Conservation (phyloP, 768 basidiomycete species). For the Pisolithus orientalis region DNA sequence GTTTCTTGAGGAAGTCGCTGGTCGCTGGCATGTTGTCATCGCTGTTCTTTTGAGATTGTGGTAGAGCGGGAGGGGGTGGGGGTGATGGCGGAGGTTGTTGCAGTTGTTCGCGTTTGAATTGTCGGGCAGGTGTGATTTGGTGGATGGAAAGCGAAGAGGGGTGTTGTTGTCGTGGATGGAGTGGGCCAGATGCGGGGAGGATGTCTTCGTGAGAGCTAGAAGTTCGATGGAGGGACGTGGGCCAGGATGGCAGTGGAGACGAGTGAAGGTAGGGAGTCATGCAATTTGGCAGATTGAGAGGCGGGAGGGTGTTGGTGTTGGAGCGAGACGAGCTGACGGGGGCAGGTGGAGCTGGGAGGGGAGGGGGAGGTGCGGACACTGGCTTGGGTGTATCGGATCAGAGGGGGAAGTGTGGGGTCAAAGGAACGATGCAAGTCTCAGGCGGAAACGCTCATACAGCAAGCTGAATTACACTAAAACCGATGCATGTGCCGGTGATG, state of each 20-base stretch:
- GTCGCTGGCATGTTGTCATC: constrained; percentile 85
- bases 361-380: constrained; percentile 32
- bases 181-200: constrained; percentile 16
- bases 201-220: constrained; percentile 39
- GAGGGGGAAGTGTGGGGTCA: too few species aligned
- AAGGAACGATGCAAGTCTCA: too few species aligned
- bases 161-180: constrained; percentile 11
- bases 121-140: constrained; percentile 15
- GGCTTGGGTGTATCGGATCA: too few species aligned
- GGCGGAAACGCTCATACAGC: too few species aligned
- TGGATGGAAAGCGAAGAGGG: constrained; percentile 19
- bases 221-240: constrained; percentile 27
- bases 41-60: constrained; percentile 25
- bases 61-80: constrained; percentile 13
- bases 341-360: constrained; percentile 37
- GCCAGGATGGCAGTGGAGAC: constrained; percentile 18
- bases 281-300: constrained; percentile 29
- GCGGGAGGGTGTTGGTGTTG: constrained; percentile 35
- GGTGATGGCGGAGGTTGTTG: constrained; percentile 15
- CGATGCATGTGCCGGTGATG: too few species aligned
- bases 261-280: constrained; percentile 21
- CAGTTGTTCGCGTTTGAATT: constrained; percentile 25
- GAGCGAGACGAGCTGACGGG: constrained; percentile 29
- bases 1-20: constrained; percentile 89
- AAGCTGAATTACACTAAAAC: too few species aligned